Percentiles rank a stretch among this genome's conserved stretches.
Conservation (phyloP, 208 protist species). For the Acanthamoeba comandoni region DNA sequence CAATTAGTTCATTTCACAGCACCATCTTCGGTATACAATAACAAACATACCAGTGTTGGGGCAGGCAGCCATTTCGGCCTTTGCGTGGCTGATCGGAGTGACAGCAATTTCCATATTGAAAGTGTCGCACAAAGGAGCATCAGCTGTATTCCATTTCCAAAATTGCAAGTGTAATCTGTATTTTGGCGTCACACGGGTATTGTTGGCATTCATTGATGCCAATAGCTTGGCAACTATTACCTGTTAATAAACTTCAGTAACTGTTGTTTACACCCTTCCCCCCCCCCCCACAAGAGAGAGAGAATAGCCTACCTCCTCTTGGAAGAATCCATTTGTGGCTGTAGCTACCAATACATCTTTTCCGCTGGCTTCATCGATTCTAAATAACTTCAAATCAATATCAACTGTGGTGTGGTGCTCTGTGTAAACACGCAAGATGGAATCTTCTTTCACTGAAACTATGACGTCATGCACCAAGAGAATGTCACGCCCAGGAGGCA, state of each 20-base stretch:
- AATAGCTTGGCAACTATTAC: conserved; percentile 70
- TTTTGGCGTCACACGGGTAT: not conserved
- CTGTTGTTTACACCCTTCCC: too few relatives aligned
- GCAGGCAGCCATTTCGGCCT: not conserved
- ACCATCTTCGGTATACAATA: not conserved
- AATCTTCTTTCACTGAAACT: conserved; percentile 19
- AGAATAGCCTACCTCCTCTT: conserved; percentile 13
- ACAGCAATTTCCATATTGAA: conserved; percentile 69
- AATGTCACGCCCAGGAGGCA: conserved; percentile 13
- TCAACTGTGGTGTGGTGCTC: conserved; percentile 52
- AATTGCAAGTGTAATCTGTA: conserved; percentile 60
- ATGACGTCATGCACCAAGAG: conserved; percentile 20
- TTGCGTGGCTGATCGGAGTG: conserved; percentile 39
- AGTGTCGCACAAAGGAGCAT: not conserved
- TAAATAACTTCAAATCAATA: conserved; percentile 62
- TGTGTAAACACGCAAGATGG: conserved; percentile 64
- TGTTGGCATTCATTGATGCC: not conserved
- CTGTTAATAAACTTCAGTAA: too few relatives aligned
- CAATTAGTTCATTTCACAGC: conserved; percentile 35
- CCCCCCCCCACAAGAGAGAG: too few relatives aligned
- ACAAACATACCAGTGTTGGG: conserved; percentile 13
- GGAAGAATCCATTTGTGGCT: conserved; percentile 62
- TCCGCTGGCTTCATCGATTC: not conserved
- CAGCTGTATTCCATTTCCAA: conserved; percentile 62
- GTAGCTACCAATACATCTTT: not conserved